Percentiles rank a stretch among this genome's conserved stretches.
These are phyloP conservation scores for Cymbopogon citratus DNA, from an alignment of 176 grass and related monocot genomes.

Conservation along the genomic window DNA sequence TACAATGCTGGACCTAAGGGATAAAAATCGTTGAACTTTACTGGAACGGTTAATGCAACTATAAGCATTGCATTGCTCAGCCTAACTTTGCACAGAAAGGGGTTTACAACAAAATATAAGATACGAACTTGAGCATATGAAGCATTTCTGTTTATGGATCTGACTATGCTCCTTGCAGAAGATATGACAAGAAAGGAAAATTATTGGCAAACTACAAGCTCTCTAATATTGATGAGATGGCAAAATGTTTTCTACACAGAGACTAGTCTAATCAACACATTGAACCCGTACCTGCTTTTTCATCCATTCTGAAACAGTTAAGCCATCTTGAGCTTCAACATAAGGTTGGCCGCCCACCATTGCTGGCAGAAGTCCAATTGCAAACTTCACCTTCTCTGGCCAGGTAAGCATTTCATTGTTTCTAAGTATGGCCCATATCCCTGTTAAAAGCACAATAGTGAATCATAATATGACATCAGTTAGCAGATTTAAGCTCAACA, in stretches of 20 bases:
- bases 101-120: constrained; percentile 8
- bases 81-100: constrained; percentile 11
- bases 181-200: constrained; percentile 14
- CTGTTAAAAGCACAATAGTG: constrained; percentile 42
- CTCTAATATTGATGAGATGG: not conserved
- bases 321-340: constrained; percentile 85
- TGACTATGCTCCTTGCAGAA: not conserved
- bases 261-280: not conserved
- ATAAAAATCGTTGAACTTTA: not conserved
- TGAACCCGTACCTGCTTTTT: constrained; percentile 60
- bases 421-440: constrained; percentile 76
- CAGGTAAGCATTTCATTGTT: constrained; percentile 99
- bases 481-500: not conserved
- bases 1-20: not conserved
- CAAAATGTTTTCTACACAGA: not conserved
- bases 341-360: constrained; percentile 78
- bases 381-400: constrained; percentile 97
- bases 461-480: constrained; percentile 7
- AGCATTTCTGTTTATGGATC: too few relatives aligned
- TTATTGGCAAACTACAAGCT: not conserved
- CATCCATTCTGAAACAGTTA: constrained; percentile 92
- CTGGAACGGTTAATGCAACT: not conserved
- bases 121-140: too few relatives aligned
- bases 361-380: constrained; percentile 85
- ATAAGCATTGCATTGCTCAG: constrained; percentile 15